phyloP scores from a whole-genome alignment of 306 rosid genomes.

The Rubus idaeus region DNA sequence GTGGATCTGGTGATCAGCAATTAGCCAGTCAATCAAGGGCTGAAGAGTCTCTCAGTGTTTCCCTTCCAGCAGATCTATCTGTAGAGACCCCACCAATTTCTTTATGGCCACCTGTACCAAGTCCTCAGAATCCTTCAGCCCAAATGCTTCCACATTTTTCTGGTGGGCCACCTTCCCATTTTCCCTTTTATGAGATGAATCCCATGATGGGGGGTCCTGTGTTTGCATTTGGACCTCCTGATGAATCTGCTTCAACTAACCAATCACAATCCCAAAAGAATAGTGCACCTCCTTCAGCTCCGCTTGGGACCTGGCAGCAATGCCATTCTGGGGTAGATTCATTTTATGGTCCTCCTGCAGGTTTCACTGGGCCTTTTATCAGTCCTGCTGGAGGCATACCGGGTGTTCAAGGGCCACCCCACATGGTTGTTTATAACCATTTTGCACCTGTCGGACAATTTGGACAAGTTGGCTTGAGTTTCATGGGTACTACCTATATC shows the following conservation, averaged over 20 bases:
- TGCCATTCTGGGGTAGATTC: constrained; percentile 94
- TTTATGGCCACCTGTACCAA: constrained; percentile 74
- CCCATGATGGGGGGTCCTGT: constrained; percentile 93
- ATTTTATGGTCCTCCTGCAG: constrained; percentile 91
- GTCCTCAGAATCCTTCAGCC: constrained; percentile 69
- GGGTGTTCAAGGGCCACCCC: constrained; percentile 94
- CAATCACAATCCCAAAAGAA: constrained; percentile 70
- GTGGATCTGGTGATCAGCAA: constrained; percentile 61
- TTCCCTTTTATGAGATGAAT: constrained; percentile 94
- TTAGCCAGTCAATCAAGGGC: constrained; percentile 64
- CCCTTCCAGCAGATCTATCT: constrained; percentile 93
- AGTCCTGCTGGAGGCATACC: constrained; percentile 89
- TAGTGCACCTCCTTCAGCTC: constrained; percentile 53
- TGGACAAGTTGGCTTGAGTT: constrained; percentile 98
- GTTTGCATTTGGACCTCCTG: constrained; percentile 83
- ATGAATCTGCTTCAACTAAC: constrained; percentile 66
- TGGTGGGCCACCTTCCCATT: constrained; percentile 76
- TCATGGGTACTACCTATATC: constrained; percentile 94
- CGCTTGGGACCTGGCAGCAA: constrained; percentile 84
- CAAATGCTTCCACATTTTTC: constrained; percentile 87
- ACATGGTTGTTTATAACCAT: constrained; percentile 98
- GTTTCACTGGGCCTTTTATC: constrained; percentile 85
- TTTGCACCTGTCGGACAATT: constrained; percentile 95
- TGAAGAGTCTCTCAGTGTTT: constrained; percentile 73
- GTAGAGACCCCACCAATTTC: constrained; percentile 89